These are phyloP conservation scores for Fragaria vesca DNA, from an alignment of 306 rosid species.

Conservation along the genomic window DNA sequence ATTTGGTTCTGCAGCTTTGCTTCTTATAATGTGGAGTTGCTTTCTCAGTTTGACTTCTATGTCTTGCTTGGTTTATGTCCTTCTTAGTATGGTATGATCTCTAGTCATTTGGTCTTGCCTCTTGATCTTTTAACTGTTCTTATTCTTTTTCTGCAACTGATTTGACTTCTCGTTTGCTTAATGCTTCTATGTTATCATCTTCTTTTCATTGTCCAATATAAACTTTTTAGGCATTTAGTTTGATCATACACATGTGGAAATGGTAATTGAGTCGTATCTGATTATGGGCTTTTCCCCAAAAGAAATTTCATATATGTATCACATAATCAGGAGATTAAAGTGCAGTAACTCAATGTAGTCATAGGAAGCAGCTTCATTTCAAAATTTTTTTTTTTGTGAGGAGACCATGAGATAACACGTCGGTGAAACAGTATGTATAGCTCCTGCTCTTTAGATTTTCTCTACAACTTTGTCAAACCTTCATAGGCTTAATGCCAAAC, in stretches of 20 bases:
- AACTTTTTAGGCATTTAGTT: background rate
- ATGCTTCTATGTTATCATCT: background rate
- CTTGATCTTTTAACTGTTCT: background rate
- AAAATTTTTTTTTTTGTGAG: background rate
- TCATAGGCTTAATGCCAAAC: background rate
- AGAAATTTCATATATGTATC: background rate
- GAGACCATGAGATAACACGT: background rate
- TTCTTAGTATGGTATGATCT: conserved; percentile 77
- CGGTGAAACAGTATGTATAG: background rate
- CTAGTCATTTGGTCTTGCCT: background rate
- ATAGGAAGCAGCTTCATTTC: background rate
- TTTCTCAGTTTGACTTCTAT: conserved; percentile 89
- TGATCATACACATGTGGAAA: background rate
- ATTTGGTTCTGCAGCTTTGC: conserved; percentile 76
- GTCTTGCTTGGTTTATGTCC: conserved; percentile 83
- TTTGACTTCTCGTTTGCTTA: background rate
- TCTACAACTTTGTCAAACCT: background rate
- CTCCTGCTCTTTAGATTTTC: background rate
- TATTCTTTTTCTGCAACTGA: background rate
- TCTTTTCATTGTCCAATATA: background rate
- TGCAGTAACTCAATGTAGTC: background rate
- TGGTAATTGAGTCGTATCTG: background rate
- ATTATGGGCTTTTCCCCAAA: background rate
- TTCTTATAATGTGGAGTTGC: conserved; percentile 96
- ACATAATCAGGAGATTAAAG: background rate